A percentile compares a stretch with the other conserved stretches of the same genome.
Evolutionary conservation across 805 yeast species (phyloP).

Genomic region (Starmerella roubikii): DNA sequence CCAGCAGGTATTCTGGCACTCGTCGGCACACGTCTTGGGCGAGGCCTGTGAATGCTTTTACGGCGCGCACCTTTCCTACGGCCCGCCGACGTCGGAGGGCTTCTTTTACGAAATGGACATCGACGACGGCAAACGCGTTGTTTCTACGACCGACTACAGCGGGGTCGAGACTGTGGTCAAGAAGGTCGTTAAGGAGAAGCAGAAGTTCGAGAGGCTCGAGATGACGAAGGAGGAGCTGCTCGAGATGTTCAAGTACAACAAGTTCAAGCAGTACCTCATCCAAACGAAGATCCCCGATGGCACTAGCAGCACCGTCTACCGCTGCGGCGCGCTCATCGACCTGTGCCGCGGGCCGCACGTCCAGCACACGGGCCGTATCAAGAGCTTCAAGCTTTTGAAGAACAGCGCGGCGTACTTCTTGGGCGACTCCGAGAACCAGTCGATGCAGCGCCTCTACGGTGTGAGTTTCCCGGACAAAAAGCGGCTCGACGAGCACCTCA

Average conservation of each 20-base stretch:
- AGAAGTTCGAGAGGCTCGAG: slow-evolving; percentile 41
- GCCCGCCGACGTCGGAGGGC: slow-evolving; percentile 97
- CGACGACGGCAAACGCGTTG: slow-evolving; percentile 58
- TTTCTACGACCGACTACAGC: slow-evolving; percentile 58
- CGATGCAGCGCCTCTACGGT: slow-evolving; percentile 95
- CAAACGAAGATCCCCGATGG: slow-evolving; percentile 87
- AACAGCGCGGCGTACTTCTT: slow-evolving; percentile 92
- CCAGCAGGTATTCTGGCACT: slow-evolving; percentile 94
- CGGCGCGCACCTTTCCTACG: slow-evolving; percentile 85
- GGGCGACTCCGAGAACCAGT: slow-evolving; percentile 86
- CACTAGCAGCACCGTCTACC: slow-evolving; percentile 87
- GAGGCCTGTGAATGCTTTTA: slow-evolving; percentile 94
- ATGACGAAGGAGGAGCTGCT: slow-evolving; percentile 83
- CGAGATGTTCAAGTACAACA: slow-evolving; percentile 89
- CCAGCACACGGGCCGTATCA: slow-evolving; percentile 93
- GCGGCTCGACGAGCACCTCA: slow-evolving; percentile 84
- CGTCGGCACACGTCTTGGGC: slow-evolving; percentile 95
- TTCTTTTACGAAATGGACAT: slow-evolving; percentile 94
- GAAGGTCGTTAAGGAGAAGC: slow-evolving; percentile 7
- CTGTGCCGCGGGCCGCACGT: slow-evolving; percentile 96
- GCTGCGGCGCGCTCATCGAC: slow-evolving; percentile 95
- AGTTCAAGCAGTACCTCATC: slow-evolving; percentile 83
- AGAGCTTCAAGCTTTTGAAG: slow-evolving; percentile 85
- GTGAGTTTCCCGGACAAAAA: slow-evolving; percentile 97
- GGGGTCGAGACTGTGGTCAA: slow-evolving; percentile 5